Evolutionary conservation across 306 rosid genomes (phyloP).

Genomic region (Notholithocarpus densiflorus): DNA sequence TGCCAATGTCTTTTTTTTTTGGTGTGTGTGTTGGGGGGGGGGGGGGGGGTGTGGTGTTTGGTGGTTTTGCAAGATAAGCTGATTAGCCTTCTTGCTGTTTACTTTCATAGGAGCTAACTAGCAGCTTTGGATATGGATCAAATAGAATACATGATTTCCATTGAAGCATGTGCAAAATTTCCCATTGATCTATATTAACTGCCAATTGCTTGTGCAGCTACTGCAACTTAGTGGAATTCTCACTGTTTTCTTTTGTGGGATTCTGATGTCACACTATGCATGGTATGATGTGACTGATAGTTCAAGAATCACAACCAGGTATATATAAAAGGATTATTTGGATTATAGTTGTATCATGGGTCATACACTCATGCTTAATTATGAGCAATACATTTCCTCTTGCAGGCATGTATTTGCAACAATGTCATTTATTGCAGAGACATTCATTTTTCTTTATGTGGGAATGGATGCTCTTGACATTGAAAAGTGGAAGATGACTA

Average conservation of each 20-base stretch:
- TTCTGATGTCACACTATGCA: conserved; percentile 88
- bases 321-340: conserved; percentile 12
- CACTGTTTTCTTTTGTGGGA: conserved; percentile 92
- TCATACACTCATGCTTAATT: neutral
- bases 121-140: no score
- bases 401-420: conserved; percentile 79
- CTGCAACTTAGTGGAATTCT: conserved; percentile 86
- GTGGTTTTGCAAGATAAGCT: no score
- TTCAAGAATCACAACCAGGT: conserved; percentile 84
- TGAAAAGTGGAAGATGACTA: conserved; percentile 76
- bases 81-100: no score
- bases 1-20: no score
- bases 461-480: conserved; percentile 97
- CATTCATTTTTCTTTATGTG: conserved; percentile 86
- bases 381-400: neutral
- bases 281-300: conserved; percentile 73
- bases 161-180: no score
- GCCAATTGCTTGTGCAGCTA: conserved; percentile 43
- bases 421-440: conserved; percentile 85
- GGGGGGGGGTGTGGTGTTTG: no score
- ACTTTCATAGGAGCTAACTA: no score
- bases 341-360: conserved; percentile 8
- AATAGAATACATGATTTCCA: no score
- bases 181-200: conserved; percentile 1
- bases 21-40: no score